Conservation (phyloP, 805 yeast genomes). For the Priceomyces melissophilus region DNA sequence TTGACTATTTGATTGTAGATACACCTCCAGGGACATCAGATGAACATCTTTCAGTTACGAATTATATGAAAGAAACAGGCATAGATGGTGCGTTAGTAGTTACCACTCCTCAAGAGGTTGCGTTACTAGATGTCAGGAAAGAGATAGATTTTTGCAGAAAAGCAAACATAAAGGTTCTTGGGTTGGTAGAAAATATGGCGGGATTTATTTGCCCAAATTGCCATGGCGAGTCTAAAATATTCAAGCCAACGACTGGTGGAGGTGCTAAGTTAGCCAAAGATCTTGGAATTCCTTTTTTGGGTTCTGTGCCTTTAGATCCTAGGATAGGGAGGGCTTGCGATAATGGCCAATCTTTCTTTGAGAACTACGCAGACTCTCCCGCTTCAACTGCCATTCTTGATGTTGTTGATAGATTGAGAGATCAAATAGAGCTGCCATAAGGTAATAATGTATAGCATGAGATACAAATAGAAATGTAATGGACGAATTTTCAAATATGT, state of each 20-base stretch:
- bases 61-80: conserved; percentile 83
- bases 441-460: conserved; percentile 12
- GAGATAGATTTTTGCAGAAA: conserved; percentile 93
- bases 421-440: conserved; percentile 40
- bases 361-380: conserved; percentile 84
- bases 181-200: conserved; percentile 95
- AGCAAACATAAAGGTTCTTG: conserved; percentile 81
- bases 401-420: conserved; percentile 73
- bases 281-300: conserved; percentile 71
- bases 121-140: conserved; percentile 89
- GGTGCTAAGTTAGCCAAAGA: conserved; percentile 84
- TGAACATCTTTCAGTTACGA: conserved; percentile 88
- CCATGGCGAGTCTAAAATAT: conserved; percentile 83
- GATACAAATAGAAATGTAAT: too few relatives aligned
- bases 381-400: conserved; percentile 82
- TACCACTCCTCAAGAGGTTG: conserved; percentile 98
- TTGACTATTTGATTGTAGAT: conserved; percentile 86
- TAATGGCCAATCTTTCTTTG: conserved; percentile 78
- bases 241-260: conserved; percentile 96
- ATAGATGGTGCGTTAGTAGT: conserved; percentile 94
- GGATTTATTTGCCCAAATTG: conserved; percentile 98
- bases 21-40: conserved; percentile 99
- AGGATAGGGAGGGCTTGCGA: conserved; percentile 90
- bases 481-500: too few relatives aligned
- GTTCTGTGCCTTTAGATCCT: conserved; percentile 94